Evolutionary conservation across 1,284 basidiomycete species (phyloP), one percentile per base, ranked within the genome.

Genomic region (Moniliophthora roreri): DNA sequence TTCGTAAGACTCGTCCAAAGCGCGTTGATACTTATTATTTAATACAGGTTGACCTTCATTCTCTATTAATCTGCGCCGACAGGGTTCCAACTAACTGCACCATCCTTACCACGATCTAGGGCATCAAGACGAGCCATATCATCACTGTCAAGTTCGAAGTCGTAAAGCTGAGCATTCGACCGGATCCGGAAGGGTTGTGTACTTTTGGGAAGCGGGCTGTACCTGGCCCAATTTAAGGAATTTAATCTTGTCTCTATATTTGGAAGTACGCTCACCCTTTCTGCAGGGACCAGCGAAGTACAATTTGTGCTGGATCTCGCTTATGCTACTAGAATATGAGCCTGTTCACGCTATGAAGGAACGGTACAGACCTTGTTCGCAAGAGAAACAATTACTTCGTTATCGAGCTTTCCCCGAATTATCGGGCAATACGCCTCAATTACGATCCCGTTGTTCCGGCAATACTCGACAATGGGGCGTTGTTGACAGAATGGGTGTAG

Each of bases 401-500:
- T 65, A 35, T 82, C 75, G 68, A 85, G 75, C 40, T 80, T 67
- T 0, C 84, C 86, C 5, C 85, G 77, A 37, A 89, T 67, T 50
- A 93, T 73, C 1, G 91, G 89, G 60, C 82, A 88, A 64, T 92
- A 92, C 0, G 90, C 92, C 67, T 95, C 78, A 5, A 95, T 72
- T 28, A 86, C 72, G 50, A 96, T 91, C 5, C 72, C 75, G 58
- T 92, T 73, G 46, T 79, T 66, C 21, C 70, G 63, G 71, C 93
- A 95, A 67, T 90, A 95, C 16, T 80, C 75, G 23, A 92, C 90
- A 52, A 95, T 91, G 8, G 84, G 79, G 40, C 75, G 74, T 57
- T 93, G 91, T 63, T 94, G 91, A 69, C 90, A 93, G 60, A 89
- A 84, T 0, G 93, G 92, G 63, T 94, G 91, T 6, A 93, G 75